Evolutionary conservation across 495 filamentous ascomycete species (phyloP), one percentile per base, ranked within the genome.

Genomic region (Mycothermus thermophilus): DNA sequence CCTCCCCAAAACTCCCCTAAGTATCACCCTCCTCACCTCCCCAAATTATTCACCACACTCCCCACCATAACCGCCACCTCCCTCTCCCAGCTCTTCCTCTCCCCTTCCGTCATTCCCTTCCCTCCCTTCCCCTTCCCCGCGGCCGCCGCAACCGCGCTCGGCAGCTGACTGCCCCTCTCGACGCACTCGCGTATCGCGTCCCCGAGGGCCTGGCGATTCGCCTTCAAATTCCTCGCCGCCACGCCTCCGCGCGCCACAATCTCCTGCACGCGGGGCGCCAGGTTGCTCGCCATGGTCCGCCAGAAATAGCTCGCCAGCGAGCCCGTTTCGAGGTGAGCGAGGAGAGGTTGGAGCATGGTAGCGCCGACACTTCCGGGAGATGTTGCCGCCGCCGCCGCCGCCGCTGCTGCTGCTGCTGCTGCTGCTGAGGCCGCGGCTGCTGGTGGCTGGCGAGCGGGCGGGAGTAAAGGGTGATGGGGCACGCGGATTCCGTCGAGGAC

Each of bases 41-140:
- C 61, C 1, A 63, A 38, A 35, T 62, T 63, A 17, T 57, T 58
- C 17, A 69, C 52, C 0, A 93, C 72, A 28, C 78, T 75, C 35
- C 80, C 77, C 34, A 93, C 80, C 86, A 97, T 94, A 22, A 97
- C 87, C 5, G 88, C 87, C 18, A 88, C 79, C 59, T 95, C 90
- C 36, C 87, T 72, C 50, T 96, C 92, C 78, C 84, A 94, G 2
- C 37, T 25, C 15, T 42, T 43, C 12, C 21, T 27, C 2, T 20
- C 37, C 27, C 65, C 47, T 5, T 41, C 44, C n/a, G n/a, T n/a
- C n/a, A n/a, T n/a, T 2, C 13, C 24, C 16, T 39, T 44, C 34
- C 65, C 48, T 3, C 39, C 69, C 25, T 69, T 64, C 35, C 42
- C 43, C 48, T 62, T 60, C 48, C 60, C 54, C 37, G 33, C 38